Evolutionary conservation across 2,329 filamentous ascomycete genomes (phyloP).

Genomic region (Botryotinia convoluta): DNA sequence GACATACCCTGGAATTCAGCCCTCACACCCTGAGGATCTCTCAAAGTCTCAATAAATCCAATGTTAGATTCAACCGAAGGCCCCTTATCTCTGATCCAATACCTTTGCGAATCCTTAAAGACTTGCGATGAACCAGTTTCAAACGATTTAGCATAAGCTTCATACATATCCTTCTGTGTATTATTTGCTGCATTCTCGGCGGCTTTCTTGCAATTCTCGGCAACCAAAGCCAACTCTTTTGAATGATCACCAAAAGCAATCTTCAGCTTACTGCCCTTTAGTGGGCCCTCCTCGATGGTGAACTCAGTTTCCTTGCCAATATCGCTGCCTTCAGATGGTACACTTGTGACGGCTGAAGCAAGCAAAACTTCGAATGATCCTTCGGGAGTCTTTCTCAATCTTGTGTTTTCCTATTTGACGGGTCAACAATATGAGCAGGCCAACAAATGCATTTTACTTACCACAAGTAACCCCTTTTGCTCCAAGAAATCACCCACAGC

Average conservation of each 20-base stretch:
- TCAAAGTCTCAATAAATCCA: constrained; percentile 82
- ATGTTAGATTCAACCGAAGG: constrained; percentile 78
- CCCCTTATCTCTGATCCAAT: constrained; percentile 80
- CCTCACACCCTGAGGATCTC: constrained; percentile 76
- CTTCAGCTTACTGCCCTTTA: constrained; percentile 66
- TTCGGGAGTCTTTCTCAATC: constrained; percentile 63
- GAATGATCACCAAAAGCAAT: constrained; percentile 74
- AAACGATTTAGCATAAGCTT: constrained; percentile 73
- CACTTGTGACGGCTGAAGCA: constrained; percentile 60
- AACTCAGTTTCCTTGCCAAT: constrained; percentile 64
- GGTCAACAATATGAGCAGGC: background rate
- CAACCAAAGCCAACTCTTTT: constrained; percentile 67
- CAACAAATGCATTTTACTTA: constrained; percentile 22
- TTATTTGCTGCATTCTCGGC: constrained; percentile 69
- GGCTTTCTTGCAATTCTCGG: constrained; percentile 65
- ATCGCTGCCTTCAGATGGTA: constrained; percentile 64
- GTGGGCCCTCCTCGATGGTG: constrained; percentile 54
- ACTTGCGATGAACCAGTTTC: constrained; percentile 69
- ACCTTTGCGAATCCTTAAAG: constrained; percentile 77
- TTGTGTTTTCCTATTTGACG: constrained; percentile 63
- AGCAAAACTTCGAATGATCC: constrained; percentile 72
- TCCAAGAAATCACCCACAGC: constrained; percentile 71
- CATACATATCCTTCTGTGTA: constrained; percentile 70
- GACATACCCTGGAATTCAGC: constrained; percentile 74
- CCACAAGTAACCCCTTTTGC: constrained; percentile 63